phyloP scores from a whole-genome alignment of 805 yeast genomes.

The Candida peoriensis region DNA sequence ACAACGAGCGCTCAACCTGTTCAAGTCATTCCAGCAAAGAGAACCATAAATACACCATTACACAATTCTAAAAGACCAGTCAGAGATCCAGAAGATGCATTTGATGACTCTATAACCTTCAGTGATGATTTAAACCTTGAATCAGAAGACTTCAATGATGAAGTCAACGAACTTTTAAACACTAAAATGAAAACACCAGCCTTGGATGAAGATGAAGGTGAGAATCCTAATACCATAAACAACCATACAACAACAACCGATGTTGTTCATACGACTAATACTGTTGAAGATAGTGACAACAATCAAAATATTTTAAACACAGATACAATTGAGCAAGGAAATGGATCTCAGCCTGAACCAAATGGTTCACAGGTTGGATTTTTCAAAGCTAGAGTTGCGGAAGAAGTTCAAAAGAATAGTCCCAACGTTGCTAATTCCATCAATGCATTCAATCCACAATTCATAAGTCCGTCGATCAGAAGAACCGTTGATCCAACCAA shows the following conservation, averaged over 20 bases:
- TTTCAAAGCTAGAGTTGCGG: conserved; percentile 64
- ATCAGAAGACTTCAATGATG: conserved; percentile 29
- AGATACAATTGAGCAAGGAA: conserved; percentile 6
- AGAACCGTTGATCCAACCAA: conserved; percentile 64
- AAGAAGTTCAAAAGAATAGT: conserved; percentile 41
- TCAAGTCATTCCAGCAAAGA: conserved; percentile 15
- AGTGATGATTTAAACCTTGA: conserved; percentile 43
- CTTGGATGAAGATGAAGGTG: conserved; percentile 11
- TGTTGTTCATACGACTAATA: background rate
- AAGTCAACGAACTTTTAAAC: conserved; percentile 19
- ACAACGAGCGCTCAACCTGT: conserved; percentile 4
- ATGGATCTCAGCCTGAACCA: conserved; percentile 1
- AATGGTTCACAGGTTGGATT: conserved; percentile 33
- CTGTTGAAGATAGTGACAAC: conserved; percentile 13
- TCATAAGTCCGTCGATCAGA: conserved; percentile 49
- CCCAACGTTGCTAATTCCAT: conserved; percentile 28
- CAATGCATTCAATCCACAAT: conserved; percentile 49
- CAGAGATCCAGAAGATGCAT: conserved; percentile 27
- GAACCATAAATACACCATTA: conserved; percentile 5
- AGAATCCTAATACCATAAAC: conserved; percentile 4
- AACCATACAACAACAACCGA: background rate
- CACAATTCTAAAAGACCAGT: conserved; percentile 1
- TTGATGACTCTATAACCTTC: conserved; percentile 51
- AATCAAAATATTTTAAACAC: conserved; percentile 1
- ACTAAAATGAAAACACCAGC: conserved; percentile 16